A percentile compares a stretch with the other conserved stretches of the same genome.
These are phyloP conservation scores for Geotrichum cucujoidarum DNA, from an alignment of 1,139 yeast species.

Conservation along the genomic window DNA sequence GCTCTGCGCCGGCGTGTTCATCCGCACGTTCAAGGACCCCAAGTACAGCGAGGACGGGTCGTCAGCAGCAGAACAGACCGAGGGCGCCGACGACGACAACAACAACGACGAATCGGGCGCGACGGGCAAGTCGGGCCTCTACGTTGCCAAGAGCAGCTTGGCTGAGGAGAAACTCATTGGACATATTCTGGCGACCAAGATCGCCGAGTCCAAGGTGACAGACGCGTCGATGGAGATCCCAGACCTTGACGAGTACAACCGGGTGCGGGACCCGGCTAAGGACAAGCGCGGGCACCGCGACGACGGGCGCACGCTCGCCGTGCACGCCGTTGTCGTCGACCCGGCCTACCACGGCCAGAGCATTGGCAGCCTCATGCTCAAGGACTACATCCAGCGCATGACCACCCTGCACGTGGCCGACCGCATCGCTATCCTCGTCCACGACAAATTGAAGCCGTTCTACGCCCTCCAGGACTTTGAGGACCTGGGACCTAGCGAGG, in stretches of 20 bases:
- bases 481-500: slow-evolving; percentile 56
- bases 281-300: slow-evolving; percentile 66
- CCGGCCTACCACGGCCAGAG: slow-evolving; percentile 78
- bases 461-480: slow-evolving; percentile 76
- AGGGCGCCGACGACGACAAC: slow-evolving; percentile 42
- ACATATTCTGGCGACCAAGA: slow-evolving; percentile 78
- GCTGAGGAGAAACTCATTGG: slow-evolving; percentile 68
- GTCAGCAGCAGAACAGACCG: slow-evolving; percentile 27
- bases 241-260: slow-evolving; percentile 31
- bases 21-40: slow-evolving; percentile 51
- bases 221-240: slow-evolving; percentile 67
- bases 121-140: not conserved
- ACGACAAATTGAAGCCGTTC: slow-evolving; percentile 63
- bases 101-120: slow-evolving; percentile 26
- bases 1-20: slow-evolving; percentile 78
- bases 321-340: slow-evolving; percentile 76
- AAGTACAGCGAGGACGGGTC: slow-evolving; percentile 15
- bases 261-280: slow-evolving; percentile 28
- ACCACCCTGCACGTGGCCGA: slow-evolving; percentile 85
- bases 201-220: slow-evolving; percentile 45
- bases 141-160: slow-evolving; percentile 27
- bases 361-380: slow-evolving; percentile 74
- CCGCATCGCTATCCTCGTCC: slow-evolving; percentile 68
- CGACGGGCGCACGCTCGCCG: slow-evolving; percentile 65
- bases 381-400: slow-evolving; percentile 86